phyloP scores from a whole-genome alignment of 352 stramenopile genomes.

The Phytophthora pisi region DNA sequence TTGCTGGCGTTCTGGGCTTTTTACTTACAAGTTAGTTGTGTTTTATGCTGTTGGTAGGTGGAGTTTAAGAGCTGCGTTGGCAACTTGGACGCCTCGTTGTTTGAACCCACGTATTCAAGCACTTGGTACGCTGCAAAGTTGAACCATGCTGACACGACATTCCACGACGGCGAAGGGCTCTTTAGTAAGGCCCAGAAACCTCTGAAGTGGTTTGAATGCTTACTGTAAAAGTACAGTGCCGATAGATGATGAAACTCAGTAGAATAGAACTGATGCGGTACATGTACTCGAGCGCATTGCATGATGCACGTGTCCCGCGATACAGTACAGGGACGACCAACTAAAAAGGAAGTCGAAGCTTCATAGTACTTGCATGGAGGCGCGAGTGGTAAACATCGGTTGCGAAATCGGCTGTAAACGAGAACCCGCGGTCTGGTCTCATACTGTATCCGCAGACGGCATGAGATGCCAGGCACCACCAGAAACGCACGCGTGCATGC shows the following conservation, averaged over 20 bases:
- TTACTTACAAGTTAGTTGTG: background rate
- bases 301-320: no score
- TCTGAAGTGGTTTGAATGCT: slow-evolving; percentile 61
- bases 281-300: no score
- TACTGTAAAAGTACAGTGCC: slow-evolving; percentile 27
- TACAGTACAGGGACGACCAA: background rate
- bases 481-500: background rate
- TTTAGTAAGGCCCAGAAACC: slow-evolving; percentile 47
- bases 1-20: background rate
- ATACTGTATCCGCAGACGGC: slow-evolving; percentile 2
- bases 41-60: slow-evolving; percentile 23
- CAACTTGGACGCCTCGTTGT: slow-evolving; percentile 32
- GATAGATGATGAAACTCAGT: background rate
- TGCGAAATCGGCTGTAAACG: background rate
- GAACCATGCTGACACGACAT: slow-evolving; percentile 53
- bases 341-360: background rate
- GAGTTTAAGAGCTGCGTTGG: slow-evolving; percentile 57
- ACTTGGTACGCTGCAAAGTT: slow-evolving; percentile 46
- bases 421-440: slow-evolving; percentile 6
- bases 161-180: slow-evolving; percentile 48
- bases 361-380: background rate
- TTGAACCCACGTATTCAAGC: slow-evolving; percentile 34
- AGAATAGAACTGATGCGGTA: background rate
- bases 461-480: slow-evolving; percentile 2
- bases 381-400: background rate